phyloP scores from a whole-genome alignment of 495 filamentous ascomycete species.

The Emericellopsis terricola region DNA sequence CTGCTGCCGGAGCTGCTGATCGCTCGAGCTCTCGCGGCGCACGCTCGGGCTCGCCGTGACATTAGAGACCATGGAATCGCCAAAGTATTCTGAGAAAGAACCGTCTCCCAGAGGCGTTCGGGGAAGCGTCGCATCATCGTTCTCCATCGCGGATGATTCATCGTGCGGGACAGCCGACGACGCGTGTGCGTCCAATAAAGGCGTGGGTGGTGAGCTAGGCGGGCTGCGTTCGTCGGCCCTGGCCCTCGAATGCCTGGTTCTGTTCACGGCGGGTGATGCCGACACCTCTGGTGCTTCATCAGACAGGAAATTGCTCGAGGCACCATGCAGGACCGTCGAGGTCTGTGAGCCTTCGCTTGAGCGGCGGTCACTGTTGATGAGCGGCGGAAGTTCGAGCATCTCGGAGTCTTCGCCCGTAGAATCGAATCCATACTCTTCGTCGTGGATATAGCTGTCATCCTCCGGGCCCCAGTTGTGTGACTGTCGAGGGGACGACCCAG shows the following conservation, averaged over 20 bases:
- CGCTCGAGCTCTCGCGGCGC: conserved; percentile 16
- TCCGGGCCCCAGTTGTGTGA: not conserved
- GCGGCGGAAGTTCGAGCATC: conserved; percentile 12
- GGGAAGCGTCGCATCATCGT: conserved; percentile 8
- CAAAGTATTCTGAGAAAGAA: conserved; percentile 12
- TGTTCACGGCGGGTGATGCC: conserved; percentile 16
- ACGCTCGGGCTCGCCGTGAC: conserved; percentile 18
- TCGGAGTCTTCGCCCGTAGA: conserved; percentile 11
- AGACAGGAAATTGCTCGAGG: conserved; percentile 10
- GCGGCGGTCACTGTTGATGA: conserved; percentile 8
- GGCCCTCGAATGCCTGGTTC: not conserved
- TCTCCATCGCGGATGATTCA: conserved; percentile 6
- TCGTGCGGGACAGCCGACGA: not conserved
- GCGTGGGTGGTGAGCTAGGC: conserved; percentile 20
- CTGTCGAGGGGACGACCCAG: not conserved
- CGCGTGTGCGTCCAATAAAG: not conserved
- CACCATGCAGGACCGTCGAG: conserved; percentile 19
- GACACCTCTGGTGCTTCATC: conserved; percentile 9
- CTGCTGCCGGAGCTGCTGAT: conserved; percentile 64
- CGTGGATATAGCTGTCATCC: not conserved
- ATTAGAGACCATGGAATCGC: conserved; percentile 11
- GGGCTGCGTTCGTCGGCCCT: conserved; percentile 10
- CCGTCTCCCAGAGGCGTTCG: conserved; percentile 8
- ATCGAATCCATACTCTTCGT: not conserved
- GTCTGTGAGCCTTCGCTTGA: conserved; percentile 18